Evolutionary conservation across 179 eudicot genomes (phyloP), one percentile per base, ranked within the genome.

Genomic region (Spinacia oleracea): DNA sequence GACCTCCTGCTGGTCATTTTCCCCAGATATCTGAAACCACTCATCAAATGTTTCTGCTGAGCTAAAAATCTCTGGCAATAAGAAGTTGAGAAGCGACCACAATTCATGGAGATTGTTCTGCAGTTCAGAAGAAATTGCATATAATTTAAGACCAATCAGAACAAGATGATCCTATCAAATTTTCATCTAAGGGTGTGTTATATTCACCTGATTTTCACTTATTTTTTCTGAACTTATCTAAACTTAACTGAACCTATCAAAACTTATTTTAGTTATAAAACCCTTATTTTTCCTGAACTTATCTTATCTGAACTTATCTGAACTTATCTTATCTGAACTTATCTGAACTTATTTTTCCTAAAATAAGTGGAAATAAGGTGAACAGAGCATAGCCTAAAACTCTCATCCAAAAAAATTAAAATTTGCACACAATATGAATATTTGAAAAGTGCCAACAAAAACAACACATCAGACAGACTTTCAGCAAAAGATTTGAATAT

Each of bases 91-190:
- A 58, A 96, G 98, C 40, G 98, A 84, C 99, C 99, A 96, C 70
- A 96, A 89, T 77, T 96, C 99, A 76, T 96, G 98, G 81, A 95
- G 99, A 87, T 96, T 96, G 83, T 96, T 96, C 98, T 96, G 98
- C 89, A 87, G 32, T 86, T 63, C 32, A 77, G 80, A 69, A n/a
- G 58, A 25, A 46, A 74, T 63, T 14, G 16, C 62, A 68, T 21
- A 60, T 12, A 9, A 68, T 15, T 34, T 38, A 10, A 45, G 20
- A 35, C 6, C 21, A 46, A 23, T 15, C 45, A 21, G 48, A 72
- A 51, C 8, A 71, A 63, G 59, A 5, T 43, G 11, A 18, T 71
- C 35, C 27, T 46, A 56, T 77, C n/a, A 25, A 58, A 9, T 9
- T 1, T 7, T 58, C 27, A 25, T n/a, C n/a, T n/a, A n/a, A n/a